These are phyloP conservation scores for Leishmania mexicana DNA, from an alignment of 208 protist genomes.

Conservation along the genomic window DNA sequence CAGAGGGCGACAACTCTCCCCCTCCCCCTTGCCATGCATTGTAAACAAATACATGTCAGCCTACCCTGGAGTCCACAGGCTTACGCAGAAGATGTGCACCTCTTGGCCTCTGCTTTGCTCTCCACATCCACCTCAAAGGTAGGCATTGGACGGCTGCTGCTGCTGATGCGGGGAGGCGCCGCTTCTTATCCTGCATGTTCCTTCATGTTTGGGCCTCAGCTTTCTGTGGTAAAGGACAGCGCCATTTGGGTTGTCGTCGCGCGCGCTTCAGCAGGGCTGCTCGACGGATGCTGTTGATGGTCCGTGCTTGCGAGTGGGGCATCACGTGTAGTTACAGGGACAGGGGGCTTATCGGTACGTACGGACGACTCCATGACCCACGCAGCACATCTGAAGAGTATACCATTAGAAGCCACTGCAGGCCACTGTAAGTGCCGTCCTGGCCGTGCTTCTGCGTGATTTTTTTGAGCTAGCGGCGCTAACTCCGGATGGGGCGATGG, in stretches of 20 bases:
- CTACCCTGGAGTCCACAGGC: too few species aligned
- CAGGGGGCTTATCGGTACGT: neutral
- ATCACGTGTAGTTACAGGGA: neutral
- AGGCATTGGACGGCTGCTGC: neutral
- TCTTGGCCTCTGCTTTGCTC: neutral
- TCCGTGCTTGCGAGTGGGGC: neutral
- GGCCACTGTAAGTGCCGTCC: neutral
- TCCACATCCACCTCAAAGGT: neutral
- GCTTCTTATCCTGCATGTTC: neutral
- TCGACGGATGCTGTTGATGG: neutral
- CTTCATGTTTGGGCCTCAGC: neutral
- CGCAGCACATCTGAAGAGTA: neutral
- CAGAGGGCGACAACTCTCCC: neutral
- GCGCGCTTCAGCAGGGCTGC: neutral
- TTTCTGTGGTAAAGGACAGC: neutral
- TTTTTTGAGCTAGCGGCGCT: neutral
- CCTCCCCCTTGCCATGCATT: neutral
- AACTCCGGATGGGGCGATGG: neutral
- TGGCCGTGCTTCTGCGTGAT: neutral
- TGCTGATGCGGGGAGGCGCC: neutral
- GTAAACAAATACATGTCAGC: neutral
- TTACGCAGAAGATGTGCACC: neutral
- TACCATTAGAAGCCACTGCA: neutral
- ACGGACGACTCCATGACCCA: neutral
- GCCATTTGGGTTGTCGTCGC: neutral